These are phyloP conservation scores for Nakazawaea ishiwadae DNA, from an alignment of 805 yeast species.

Conservation along the genomic window DNA sequence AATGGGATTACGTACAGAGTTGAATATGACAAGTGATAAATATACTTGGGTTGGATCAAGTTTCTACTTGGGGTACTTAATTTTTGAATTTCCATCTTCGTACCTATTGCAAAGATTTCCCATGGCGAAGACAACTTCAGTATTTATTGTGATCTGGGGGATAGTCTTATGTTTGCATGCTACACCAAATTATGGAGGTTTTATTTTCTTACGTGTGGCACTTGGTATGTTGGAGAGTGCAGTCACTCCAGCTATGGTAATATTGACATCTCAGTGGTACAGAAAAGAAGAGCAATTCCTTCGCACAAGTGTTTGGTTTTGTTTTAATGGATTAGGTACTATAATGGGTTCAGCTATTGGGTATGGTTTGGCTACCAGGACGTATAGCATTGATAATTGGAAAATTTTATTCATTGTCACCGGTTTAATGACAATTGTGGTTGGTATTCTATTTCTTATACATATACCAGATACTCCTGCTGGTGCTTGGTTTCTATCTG, in stretches of 20 bases:
- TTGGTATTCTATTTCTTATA: conserved; percentile 41
- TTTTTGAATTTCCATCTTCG: conserved; percentile 32
- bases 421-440: conserved; percentile 50
- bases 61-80: conserved; percentile 31
- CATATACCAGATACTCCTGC: conserved; percentile 45
- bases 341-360: conserved; percentile 46
- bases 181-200: conserved; percentile 35
- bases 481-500: conserved; percentile 43
- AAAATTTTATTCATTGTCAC: conserved; percentile 51
- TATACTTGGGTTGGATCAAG: conserved; percentile 31
- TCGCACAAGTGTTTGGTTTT: conserved; percentile 35
- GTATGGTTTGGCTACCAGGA: conserved; percentile 39
- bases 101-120: conserved; percentile 33
- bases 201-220: conserved; percentile 37
- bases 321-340: conserved; percentile 36
- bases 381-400: conserved; percentile 49
- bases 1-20: conserved; percentile 32
- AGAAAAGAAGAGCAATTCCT: conserved; percentile 38
- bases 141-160: conserved; percentile 31
- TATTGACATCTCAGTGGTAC: conserved; percentile 53
- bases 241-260: conserved; percentile 50
- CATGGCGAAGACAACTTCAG: conserved; percentile 29
- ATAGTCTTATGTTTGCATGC: conserved; percentile 25
- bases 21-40: conserved; percentile 30
- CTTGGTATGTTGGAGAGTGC: conserved; percentile 47